A percentile compares a stretch with the other conserved stretches of the same genome.
Evolutionary conservation across 768 basidiomycete species (phyloP).

Genomic region (Boletus rubescentipes): DNA sequence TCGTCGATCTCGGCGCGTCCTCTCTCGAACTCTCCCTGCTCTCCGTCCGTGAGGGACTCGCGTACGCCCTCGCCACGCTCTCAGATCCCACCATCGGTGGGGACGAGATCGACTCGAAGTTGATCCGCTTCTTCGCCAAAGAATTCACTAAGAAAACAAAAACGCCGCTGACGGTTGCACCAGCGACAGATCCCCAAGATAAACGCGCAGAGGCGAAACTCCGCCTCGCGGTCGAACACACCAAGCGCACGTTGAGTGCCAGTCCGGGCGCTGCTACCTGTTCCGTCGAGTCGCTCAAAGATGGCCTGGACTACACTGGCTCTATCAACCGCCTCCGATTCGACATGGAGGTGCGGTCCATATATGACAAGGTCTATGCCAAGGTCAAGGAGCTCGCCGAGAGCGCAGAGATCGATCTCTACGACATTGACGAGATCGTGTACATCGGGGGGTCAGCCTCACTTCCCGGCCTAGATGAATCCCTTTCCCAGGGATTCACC

Average conservation of each 20-base stretch:
- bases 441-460: slow-evolving; percentile 76
- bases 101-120: slow-evolving; percentile 72
- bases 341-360: slow-evolving; percentile 57
- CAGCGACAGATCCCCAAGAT: slow-evolving; percentile 57
- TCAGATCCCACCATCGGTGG: slow-evolving; percentile 53
- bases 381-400: slow-evolving; percentile 55
- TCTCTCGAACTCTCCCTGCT: slow-evolving; percentile 68
- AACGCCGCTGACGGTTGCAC: slow-evolving; percentile 62
- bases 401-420: slow-evolving; percentile 53
- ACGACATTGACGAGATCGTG: slow-evolving; percentile 75
- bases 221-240: slow-evolving; percentile 88
- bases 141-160: slow-evolving; percentile 98
- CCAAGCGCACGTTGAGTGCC: slow-evolving; percentile 89
- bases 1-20: slow-evolving; percentile 81
- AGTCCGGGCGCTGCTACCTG: slow-evolving; percentile 85
- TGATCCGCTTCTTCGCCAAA: slow-evolving; percentile 89
- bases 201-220: slow-evolving; percentile 92
- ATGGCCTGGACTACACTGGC: slow-evolving; percentile 87
- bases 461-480: slow-evolving; percentile 72
- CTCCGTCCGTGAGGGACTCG: slow-evolving; percentile 73
- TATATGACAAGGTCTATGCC: slow-evolving; percentile 57
- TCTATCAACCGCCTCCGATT: slow-evolving; percentile 57
- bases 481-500: slow-evolving; percentile 50
- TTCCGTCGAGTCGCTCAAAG: slow-evolving; percentile 92
- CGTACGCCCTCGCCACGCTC: slow-evolving; percentile 57